phyloP scores from a whole-genome alignment of 345 rosid genomes.

The Gossypium bickii region DNA sequence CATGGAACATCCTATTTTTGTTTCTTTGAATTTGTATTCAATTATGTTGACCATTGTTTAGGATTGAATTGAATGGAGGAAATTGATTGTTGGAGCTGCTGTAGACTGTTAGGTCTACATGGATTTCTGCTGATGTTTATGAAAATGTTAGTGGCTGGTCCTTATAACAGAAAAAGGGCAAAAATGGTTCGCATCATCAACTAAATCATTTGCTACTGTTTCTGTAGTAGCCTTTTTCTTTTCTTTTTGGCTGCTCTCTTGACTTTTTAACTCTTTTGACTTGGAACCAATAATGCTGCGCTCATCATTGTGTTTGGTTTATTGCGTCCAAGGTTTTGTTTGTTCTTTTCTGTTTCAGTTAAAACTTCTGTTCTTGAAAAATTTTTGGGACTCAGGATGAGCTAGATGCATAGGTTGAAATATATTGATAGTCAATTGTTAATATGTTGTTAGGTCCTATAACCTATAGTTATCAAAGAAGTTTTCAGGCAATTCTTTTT shows the following conservation, averaged over 20 bases:
- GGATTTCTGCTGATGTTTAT: not conserved
- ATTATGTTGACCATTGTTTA: not conserved
- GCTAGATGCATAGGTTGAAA: not conserved
- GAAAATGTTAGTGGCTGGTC: conserved; percentile 6
- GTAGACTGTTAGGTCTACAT: not conserved
- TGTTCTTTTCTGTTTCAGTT: not conserved
- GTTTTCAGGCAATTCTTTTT: not conserved
- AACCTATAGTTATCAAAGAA: not conserved
- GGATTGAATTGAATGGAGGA: conserved; percentile 5
- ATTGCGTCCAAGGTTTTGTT: no score
- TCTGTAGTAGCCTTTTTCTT: not conserved
- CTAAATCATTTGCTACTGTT: not conserved
- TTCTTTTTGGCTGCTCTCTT: not conserved
- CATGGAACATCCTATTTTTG: not conserved
- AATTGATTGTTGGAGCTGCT: not conserved
- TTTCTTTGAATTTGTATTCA: not conserved
- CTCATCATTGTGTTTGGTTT: no score
- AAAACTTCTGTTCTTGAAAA: not conserved
- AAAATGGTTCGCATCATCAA: not conserved
- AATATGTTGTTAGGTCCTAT: not conserved
- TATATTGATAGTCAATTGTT: not conserved
- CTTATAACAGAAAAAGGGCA: not conserved
- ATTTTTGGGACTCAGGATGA: not conserved
- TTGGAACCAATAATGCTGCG: not conserved
- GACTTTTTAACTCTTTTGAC: not conserved